Conservation (phyloP, 2,329 filamentous ascomycete species). For the Dactylonectria macrodidyma region DNA sequence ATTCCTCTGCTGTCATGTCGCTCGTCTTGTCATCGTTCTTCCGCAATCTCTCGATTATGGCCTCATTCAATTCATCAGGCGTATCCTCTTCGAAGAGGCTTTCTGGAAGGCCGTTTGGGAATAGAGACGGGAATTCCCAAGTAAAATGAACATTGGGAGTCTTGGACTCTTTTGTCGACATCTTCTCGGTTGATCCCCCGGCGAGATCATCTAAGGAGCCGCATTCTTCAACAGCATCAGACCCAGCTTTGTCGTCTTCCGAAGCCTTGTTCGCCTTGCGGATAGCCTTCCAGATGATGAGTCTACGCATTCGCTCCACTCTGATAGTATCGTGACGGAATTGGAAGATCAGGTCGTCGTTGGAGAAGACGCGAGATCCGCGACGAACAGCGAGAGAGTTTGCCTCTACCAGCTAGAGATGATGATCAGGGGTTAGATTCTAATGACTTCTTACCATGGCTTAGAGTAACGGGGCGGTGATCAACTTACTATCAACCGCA, state of each 20-base stretch:
- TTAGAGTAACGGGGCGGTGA: neutral
- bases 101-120: slow-evolving; percentile 86
- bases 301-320: slow-evolving; percentile 91
- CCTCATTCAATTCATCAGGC: slow-evolving; percentile 89
- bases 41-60: slow-evolving; percentile 90
- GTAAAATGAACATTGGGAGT: slow-evolving; percentile 89
- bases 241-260: slow-evolving; percentile 87
- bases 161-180: slow-evolving; percentile 86
- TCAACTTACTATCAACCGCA: slow-evolving; percentile 83
- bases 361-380: slow-evolving; percentile 89
- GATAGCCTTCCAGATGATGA: slow-evolving; percentile 97
- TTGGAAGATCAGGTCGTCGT: slow-evolving; percentile 91
- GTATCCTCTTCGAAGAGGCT: slow-evolving; percentile 61
- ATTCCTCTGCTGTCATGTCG: slow-evolving; percentile 96
- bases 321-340: slow-evolving; percentile 97
- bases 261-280: slow-evolving; percentile 96
- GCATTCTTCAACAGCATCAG: slow-evolving; percentile 84
- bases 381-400: slow-evolving; percentile 91
- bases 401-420: slow-evolving; percentile 80
- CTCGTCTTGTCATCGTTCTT: slow-evolving; percentile 97
- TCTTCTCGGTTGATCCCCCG: neutral
- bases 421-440: neutral
- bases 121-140: slow-evolving; percentile 94
- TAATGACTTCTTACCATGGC: neutral
- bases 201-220: slow-evolving; percentile 48